Evolutionary conservation across 805 yeast genomes (phyloP), one percentile per base, ranked within the genome.

Genomic region (Candida orba): DNA sequence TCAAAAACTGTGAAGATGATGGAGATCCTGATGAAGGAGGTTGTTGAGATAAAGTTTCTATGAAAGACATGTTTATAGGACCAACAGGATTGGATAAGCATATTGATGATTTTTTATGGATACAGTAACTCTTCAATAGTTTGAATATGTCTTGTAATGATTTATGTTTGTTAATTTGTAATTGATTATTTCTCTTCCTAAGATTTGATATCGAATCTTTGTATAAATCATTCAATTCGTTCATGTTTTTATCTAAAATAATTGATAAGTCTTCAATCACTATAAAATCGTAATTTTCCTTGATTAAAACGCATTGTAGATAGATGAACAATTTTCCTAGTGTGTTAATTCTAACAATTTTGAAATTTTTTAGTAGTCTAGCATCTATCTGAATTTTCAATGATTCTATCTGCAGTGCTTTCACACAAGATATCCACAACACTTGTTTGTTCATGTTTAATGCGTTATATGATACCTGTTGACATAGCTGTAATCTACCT

Each of bases 211-310:
- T 32, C 6, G 18, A 22, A 10, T 18, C 29, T 14, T n/a, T 9
- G 4, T 23, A 15, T 5, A 40, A 17, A 30, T 35, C 32, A n/a
- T 17, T 53, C 17, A 48, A 17, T 20, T 49, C 51, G 15, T 47
- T 48, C 23, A 46, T 36, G 2, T 45, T 43, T 7, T 51, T 44
- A 34, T 44, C 42, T 4, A 53, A 8, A 4, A 47, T 40, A 5
- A 42, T 20, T 9, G 60, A 52, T 25, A 54, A 39, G 31, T 56
- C 60, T 13, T 57, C 61, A 15, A 57, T 51, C 12, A 57, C 47
- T 0, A 57, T 37, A 4, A 57, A 40, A 2, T 46, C 52, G 39
- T 45, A 52, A 2, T 17, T 24, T 2, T 43, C 24, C n/a, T 42
- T 39, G 3, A 42, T 25, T 13, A 40, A 18, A 17, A 31, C 23